Conservation (phyloP, 2,329 filamentous ascomycete genomes). For the Stachybotrys echinatus region DNA sequence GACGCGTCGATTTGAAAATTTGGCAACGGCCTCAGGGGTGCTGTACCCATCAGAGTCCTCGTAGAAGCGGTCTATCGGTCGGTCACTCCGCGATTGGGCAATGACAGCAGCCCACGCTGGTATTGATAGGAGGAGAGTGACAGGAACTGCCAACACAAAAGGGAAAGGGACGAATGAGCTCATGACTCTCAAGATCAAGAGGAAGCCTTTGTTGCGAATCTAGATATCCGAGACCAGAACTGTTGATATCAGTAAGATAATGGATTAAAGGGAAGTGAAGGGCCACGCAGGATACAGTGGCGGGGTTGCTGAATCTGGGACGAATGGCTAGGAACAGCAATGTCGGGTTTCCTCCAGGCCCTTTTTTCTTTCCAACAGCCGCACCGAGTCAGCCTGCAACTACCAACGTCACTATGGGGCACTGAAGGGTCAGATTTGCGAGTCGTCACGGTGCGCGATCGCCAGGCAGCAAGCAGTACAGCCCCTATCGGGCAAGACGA, state of each 20-base stretch:
- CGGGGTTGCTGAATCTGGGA: neutral
- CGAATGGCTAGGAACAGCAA: neutral
- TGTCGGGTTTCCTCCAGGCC: neutral
- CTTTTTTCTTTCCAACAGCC: too few relatives aligned
- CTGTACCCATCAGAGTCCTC: slow-evolving; percentile 3
- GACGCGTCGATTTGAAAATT: neutral
- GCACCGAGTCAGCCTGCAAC: neutral
- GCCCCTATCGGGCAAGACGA: neutral
- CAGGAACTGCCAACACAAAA: neutral
- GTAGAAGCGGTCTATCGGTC: slow-evolving; percentile 3
- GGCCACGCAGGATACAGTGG: neutral
- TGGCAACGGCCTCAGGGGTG: slow-evolving; percentile 1
- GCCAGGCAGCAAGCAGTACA: neutral
- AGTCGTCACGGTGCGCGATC: neutral
- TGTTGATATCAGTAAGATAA: neutral
- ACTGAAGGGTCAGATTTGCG: neutral
- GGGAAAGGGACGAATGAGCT: neutral
- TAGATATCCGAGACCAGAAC: neutral
- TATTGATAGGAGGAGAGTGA: neutral
- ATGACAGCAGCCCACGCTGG: neutral
- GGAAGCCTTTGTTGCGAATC: neutral
- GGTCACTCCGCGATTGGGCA: neutral
- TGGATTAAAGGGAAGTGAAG: neutral
- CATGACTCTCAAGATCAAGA: neutral
- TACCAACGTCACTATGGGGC: neutral